These are phyloP conservation scores for Wickerhamomyces xylosicus DNA, from an alignment of 805 yeast species.

Conservation along the genomic window DNA sequence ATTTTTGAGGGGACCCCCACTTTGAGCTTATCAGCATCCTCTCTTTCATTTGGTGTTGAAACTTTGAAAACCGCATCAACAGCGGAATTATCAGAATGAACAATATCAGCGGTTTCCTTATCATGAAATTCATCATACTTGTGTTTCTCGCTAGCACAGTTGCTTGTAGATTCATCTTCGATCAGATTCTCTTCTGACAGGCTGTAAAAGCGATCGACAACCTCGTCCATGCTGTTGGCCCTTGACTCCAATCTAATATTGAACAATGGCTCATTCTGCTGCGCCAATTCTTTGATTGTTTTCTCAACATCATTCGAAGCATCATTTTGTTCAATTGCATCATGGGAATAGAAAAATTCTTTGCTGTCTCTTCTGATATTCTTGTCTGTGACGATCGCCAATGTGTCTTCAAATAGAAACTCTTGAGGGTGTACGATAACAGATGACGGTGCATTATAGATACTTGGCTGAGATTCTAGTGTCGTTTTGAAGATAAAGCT, in stretches of 20 bases:
- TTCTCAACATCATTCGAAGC: background rate
- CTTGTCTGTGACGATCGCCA: background rate
- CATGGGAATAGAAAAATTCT: background rate
- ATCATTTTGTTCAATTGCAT: background rate
- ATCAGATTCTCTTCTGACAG: background rate
- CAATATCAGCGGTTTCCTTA: background rate
- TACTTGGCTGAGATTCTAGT: background rate
- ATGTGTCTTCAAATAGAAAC: background rate
- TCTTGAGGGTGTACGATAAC: background rate
- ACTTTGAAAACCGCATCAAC: background rate
- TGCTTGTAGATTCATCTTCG: background rate
- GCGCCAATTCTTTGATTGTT: background rate
- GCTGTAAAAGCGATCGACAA: background rate
- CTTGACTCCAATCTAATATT: background rate
- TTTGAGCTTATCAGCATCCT: background rate
- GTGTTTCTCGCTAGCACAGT: too few relatives aligned
- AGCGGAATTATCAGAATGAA: background rate
- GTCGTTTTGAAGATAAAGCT: background rate
- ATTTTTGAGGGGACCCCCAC: background rate
- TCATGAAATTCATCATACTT: background rate
- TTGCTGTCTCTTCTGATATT: background rate
- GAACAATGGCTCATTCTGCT: background rate
- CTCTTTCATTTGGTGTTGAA: too few relatives aligned
- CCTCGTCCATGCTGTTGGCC: slow-evolving; percentile 3
- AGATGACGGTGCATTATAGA: too few relatives aligned